Conservation (phyloP, 441 rosid species). For the Erodium texanum region DNA sequence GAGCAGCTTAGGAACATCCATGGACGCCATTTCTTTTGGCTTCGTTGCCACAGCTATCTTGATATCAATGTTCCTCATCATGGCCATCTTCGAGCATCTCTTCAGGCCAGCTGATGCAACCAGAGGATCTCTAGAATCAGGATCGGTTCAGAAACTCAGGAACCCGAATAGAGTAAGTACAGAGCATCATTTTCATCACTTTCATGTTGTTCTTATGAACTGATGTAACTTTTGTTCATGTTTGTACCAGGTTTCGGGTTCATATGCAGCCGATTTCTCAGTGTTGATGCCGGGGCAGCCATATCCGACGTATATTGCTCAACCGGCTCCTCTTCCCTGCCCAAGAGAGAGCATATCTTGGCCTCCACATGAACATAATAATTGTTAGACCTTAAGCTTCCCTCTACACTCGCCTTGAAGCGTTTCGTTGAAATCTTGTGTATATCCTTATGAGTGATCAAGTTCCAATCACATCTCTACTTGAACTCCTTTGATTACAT, state of each 20-base stretch:
- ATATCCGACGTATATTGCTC: conserved; percentile 70
- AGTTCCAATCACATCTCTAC: not conserved
- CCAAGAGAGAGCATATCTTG: conserved; percentile 57
- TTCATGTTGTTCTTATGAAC: too few species aligned
- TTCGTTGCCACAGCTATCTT: conserved; percentile 68
- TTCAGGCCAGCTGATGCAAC: conserved; percentile 36
- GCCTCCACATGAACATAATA: conserved; percentile 46
- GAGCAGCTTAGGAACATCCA: conserved; percentile 36
- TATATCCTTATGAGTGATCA: not conserved
- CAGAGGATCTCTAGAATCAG: conserved; percentile 22
- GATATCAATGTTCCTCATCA: conserved; percentile 56
- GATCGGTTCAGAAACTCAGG: conserved; percentile 27
- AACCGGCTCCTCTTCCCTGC: conserved; percentile 80
- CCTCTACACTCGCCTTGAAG: not conserved
- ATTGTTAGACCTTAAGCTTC: conserved; percentile 22
- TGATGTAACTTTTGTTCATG: not conserved
- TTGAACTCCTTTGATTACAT: not conserved
- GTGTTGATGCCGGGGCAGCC: conserved; percentile 88
- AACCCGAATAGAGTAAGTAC: conserved; percentile 36
- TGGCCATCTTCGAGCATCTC: conserved; percentile 72
- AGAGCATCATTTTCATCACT: too few species aligned
- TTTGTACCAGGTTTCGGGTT: conserved; percentile 37
- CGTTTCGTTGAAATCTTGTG: not conserved
- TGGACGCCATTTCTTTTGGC: conserved; percentile 62
- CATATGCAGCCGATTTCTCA: conserved; percentile 52